A percentile compares a stretch with the other conserved stretches of the same genome.
phyloP scores from a whole-genome alignment of 192 early-diverging fungal genomes.

The Podila minutissima region DNA sequence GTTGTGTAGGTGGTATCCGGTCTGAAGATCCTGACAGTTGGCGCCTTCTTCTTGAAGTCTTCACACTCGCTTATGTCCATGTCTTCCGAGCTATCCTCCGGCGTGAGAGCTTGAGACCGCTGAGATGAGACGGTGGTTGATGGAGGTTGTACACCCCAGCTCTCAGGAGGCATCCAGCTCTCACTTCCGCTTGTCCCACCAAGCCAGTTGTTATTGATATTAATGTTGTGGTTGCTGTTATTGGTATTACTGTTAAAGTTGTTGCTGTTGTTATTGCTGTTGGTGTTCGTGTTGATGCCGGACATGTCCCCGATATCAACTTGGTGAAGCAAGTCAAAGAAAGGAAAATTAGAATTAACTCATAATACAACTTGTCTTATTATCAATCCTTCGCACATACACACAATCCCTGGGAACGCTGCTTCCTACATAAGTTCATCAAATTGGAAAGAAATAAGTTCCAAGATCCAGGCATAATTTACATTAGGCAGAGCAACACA shows the following conservation, averaged over 20 bases:
- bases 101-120: conserved; percentile 18
- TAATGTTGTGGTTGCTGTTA: no score
- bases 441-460: neutral
- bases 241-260: neutral
- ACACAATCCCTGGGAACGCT: neutral
- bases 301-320: conserved; percentile 42
- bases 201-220: conserved; percentile 15
- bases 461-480: neutral
- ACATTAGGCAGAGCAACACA: neutral
- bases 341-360: neutral
- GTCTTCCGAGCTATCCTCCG: conserved; percentile 30
- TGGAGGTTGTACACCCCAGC: conserved; percentile 39
- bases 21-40: conserved; percentile 68
- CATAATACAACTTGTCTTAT: no score
- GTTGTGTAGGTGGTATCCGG: conserved; percentile 1
- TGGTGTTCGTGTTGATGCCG: conserved; percentile 22
- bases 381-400: neutral
- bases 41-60: conserved; percentile 25
- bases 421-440: neutral
- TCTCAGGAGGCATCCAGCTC: conserved; percentile 46
- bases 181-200: conserved; percentile 16
- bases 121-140: neutral
- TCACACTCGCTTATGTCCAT: conserved; percentile 36
- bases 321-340: neutral
- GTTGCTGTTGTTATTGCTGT: neutral